phyloP scores from a whole-genome alignment of 129 eudicot genomes.

The Apium graveolens region DNA sequence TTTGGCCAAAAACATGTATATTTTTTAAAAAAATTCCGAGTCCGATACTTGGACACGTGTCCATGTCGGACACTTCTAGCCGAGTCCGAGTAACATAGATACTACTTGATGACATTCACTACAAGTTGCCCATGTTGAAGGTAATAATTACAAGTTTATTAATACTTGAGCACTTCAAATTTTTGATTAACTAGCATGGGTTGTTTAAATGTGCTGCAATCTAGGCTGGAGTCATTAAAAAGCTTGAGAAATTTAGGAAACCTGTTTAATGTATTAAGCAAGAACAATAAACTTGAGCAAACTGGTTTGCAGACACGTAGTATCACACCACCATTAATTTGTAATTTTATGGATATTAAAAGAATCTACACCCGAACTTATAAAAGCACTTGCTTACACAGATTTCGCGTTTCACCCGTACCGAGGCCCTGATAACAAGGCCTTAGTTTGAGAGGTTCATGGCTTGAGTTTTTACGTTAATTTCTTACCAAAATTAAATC shows the following conservation, averaged over 20 bases:
- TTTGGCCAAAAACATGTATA: too few relatives aligned
- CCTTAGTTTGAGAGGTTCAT: neutral
- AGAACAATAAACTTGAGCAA: neutral
- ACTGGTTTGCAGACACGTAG: neutral
- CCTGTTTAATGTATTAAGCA: neutral
- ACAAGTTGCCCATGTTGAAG: neutral
- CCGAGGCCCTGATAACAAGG: neutral
- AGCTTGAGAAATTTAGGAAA: neutral
- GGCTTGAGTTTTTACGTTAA: neutral
- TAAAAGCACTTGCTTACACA: neutral
- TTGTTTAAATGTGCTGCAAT: neutral
- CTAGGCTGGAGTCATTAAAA: neutral
- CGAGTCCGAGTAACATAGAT: too few relatives aligned
- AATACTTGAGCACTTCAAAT: neutral
- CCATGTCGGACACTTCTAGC: too few relatives aligned
- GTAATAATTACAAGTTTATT: neutral
- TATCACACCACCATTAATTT: neutral
- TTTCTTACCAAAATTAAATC: too few relatives aligned
- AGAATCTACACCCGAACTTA: neutral
- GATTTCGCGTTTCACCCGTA: neutral
- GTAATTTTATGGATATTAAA: neutral
- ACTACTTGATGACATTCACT: neutral
- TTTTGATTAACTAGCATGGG: neutral
- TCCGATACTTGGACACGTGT: too few relatives aligned
- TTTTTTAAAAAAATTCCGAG: too few relatives aligned